Evolutionary conservation across 192 early-diverging fungal species (phyloP).

Genomic region (Gigaspora rosea): DNA sequence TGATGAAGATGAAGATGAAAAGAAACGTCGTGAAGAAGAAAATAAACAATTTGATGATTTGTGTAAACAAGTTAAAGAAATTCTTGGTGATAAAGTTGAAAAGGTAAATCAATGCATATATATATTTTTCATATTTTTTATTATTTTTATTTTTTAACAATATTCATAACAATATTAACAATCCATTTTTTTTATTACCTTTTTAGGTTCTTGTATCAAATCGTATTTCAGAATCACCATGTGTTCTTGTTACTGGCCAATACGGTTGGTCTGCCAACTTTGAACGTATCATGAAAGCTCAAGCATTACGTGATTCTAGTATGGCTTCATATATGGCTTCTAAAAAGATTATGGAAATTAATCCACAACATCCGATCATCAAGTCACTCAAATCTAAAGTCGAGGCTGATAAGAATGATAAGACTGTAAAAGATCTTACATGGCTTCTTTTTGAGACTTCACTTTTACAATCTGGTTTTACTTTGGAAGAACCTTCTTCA

Average conservation of each 20-base stretch:
- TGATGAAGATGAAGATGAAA: slow-evolving; percentile 98
- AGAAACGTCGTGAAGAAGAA: slow-evolving; percentile 92
- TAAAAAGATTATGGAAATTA: slow-evolving; percentile 99
- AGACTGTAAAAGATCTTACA: slow-evolving; percentile 96
- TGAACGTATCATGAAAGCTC: slow-evolving; percentile 99
- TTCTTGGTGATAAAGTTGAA: slow-evolving; percentile 99
- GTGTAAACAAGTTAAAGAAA: slow-evolving; percentile 94
- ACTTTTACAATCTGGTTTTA: slow-evolving; percentile 96
- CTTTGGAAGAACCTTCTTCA: slow-evolving; percentile 90
- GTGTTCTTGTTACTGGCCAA: slow-evolving; percentile 98
- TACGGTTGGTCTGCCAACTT: slow-evolving; percentile 99
- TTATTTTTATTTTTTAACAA: not conserved
- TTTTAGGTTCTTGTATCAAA: slow-evolving; percentile 70
- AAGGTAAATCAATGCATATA: slow-evolving; percentile 54
- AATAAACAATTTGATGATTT: slow-evolving; percentile 89
- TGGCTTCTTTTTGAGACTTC: slow-evolving; percentile 95
- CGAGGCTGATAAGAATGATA: slow-evolving; percentile 95
- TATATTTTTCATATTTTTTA: not conserved
- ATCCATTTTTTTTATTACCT: slow-evolving; percentile 33
- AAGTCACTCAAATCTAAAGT: slow-evolving; percentile 93
- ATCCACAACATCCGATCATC: slow-evolving; percentile 95
- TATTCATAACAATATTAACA: no score
- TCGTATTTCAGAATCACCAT: slow-evolving; percentile 96
- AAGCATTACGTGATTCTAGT: slow-evolving; percentile 97
- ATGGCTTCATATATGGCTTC: slow-evolving; percentile 99